Percentiles rank a stretch among this genome's conserved stretches.
phyloP scores from a whole-genome alignment of 2,329 filamentous ascomycete species.

The Fusarium sp. region DNA sequence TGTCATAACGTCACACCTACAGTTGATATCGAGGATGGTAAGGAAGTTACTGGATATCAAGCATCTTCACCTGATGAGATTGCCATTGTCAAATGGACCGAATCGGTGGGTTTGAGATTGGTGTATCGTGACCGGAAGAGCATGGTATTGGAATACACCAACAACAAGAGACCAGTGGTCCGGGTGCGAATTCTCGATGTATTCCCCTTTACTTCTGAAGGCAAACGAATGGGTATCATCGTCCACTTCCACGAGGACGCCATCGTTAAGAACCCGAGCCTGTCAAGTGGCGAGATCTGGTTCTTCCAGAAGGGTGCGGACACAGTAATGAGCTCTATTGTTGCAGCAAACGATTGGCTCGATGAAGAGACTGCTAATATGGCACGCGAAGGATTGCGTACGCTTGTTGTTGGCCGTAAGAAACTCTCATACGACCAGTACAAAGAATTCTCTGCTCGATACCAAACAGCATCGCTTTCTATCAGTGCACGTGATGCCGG shows the following conservation, averaged over 20 bases:
- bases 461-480: slow-evolving; percentile 83
- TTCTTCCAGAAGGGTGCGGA: slow-evolving; percentile 99
- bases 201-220: slow-evolving; percentile 97
- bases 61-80: slow-evolving; percentile 98
- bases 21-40: slow-evolving; percentile 81
- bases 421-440: slow-evolving; percentile 84
- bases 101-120: slow-evolving; percentile 88
- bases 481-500: slow-evolving; percentile 83
- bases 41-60: slow-evolving; percentile 86
- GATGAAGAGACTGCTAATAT: slow-evolving; percentile 99
- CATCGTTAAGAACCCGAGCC: slow-evolving; percentile 61
- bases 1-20: slow-evolving; percentile 97
- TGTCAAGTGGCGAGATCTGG: slow-evolving; percentile 84
- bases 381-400: slow-evolving; percentile 95
- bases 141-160: slow-evolving; percentile 84
- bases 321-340: slow-evolving; percentile 97
- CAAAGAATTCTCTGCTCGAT: slow-evolving; percentile 78
- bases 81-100: slow-evolving; percentile 95
- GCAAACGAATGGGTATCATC: slow-evolving; percentile 98
- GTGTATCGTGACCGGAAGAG: slow-evolving; percentile 86
- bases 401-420: slow-evolving; percentile 94
- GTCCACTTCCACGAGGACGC: slow-evolving; percentile 80
- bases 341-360: slow-evolving; percentile 96
- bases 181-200: slow-evolving; percentile 90
- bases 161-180: slow-evolving; percentile 79